phyloP scores from a whole-genome alignment of 768 basidiomycete species.

The Chiua virens region DNA sequence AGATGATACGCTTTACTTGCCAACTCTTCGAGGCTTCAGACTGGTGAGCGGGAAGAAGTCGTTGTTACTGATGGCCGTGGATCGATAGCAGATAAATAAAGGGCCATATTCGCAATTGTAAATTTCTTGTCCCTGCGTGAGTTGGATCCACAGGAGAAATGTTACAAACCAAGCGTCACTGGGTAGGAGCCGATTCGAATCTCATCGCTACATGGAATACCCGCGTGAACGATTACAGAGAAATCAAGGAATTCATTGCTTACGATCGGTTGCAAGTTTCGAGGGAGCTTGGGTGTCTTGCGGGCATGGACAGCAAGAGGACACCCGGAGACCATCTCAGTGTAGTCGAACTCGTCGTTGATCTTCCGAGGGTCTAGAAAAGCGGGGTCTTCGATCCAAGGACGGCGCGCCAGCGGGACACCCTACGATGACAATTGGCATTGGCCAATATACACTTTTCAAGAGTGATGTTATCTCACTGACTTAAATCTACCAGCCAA shows the following conservation, averaged over 20 bases:
- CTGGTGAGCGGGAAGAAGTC: conserved; percentile 21
- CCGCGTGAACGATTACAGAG: conserved; percentile 30
- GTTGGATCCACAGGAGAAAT: conserved; percentile 2
- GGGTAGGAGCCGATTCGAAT: background rate
- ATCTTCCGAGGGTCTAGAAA: conserved; percentile 39
- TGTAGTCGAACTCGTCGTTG: conserved; percentile 43
- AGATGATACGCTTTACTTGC: conserved; percentile 5
- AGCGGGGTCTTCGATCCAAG: conserved; percentile 41
- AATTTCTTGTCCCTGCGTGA: background rate
- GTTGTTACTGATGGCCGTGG: conserved; percentile 21
- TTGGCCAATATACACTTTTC: background rate
- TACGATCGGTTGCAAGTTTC: conserved; percentile 27
- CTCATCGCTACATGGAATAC: conserved; percentile 38
- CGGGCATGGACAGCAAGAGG: conserved; percentile 51
- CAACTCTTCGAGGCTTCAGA: conserved; percentile 14
- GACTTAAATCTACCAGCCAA: conserved; percentile 51
- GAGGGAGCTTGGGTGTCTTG: conserved; percentile 48
- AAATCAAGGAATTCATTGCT: conserved; percentile 19
- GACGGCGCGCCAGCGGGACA: conserved; percentile 45
- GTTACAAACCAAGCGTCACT: background rate
- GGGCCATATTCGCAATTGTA: conserved; percentile 15
- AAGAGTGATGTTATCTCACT: conserved; percentile 18
- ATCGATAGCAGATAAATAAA: conserved; percentile 38
- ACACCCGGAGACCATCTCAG: conserved; percentile 21
- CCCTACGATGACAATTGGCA: conserved; percentile 7